Conservation (phyloP, 768 basidiomycete species). For the Leucosporidium scottii region DNA sequence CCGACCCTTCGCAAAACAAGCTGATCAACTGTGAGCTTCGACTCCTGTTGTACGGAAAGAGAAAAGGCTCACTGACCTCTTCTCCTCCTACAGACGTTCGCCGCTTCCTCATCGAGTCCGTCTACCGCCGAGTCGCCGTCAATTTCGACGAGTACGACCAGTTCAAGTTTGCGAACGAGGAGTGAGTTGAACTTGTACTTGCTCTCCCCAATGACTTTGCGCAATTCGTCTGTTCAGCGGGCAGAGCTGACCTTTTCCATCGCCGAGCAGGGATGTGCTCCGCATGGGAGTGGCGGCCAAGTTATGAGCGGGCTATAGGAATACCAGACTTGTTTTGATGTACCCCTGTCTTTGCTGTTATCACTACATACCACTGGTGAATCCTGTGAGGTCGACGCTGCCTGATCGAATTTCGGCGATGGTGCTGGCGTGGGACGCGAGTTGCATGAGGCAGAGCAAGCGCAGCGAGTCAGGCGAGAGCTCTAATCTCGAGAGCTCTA, state of each 20-base stretch:
- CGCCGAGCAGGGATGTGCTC: slow-evolving; percentile 5
- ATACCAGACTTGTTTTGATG: too few species aligned
- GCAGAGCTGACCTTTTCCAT: background rate
- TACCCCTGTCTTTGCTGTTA: too few species aligned
- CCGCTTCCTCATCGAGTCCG: slow-evolving; percentile 53
- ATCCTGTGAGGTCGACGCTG: too few species aligned
- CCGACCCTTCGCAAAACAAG: slow-evolving; percentile 29
- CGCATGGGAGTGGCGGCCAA: slow-evolving; percentile 10
- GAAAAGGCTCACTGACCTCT: slow-evolving; percentile 14
- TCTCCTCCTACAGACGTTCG: slow-evolving; percentile 47
- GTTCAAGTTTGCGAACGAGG: slow-evolving; percentile 12
- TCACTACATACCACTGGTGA: too few species aligned
- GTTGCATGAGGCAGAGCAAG: too few species aligned
- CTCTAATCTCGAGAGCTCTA: too few species aligned
- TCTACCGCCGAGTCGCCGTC: slow-evolving; percentile 52
- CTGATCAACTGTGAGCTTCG: slow-evolving; percentile 37
- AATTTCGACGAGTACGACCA: slow-evolving; percentile 26
- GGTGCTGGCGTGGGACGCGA: too few species aligned
- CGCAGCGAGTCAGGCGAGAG: too few species aligned
- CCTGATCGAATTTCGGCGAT: too few species aligned
- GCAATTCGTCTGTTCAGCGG: too few species aligned
- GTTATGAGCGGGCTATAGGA: too few species aligned
- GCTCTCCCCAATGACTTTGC: too few species aligned
- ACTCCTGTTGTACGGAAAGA: background rate
- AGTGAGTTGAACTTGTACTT: background rate